Conservation (phyloP, 2,329 filamentous ascomycete genomes). For the Byssochlamys sp. region DNA sequence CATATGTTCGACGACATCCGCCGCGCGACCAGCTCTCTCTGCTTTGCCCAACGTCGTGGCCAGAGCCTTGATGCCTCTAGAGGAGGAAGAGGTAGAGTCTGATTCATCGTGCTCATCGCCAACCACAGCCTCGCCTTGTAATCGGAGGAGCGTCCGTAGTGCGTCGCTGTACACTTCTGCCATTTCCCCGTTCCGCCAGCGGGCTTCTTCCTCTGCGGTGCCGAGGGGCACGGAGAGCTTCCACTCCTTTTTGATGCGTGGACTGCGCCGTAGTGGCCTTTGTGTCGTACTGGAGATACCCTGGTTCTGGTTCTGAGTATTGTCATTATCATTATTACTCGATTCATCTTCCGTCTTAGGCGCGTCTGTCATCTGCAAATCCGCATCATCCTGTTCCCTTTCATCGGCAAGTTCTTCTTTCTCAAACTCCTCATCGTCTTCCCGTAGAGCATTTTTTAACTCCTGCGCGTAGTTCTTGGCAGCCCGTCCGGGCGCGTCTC, state of each 20-base stretch:
- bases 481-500: slow-evolving; percentile 35
- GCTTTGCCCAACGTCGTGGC: slow-evolving; percentile 39
- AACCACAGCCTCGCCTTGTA: slow-evolving; percentile 26
- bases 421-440: slow-evolving; percentile 39
- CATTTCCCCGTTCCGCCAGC: slow-evolving; percentile 35
- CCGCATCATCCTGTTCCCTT: slow-evolving; percentile 18
- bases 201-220: slow-evolving; percentile 24
- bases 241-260: slow-evolving; percentile 14
- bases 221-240: slow-evolving; percentile 24
- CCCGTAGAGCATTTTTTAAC: slow-evolving; percentile 24
- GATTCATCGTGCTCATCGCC: slow-evolving; percentile 9
- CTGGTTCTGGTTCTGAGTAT: neutral
- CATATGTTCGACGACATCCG: slow-evolving; percentile 39
- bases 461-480: slow-evolving; percentile 30
- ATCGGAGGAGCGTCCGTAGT: slow-evolving; percentile 27
- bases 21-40: slow-evolving; percentile 36
- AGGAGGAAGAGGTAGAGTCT: neutral
- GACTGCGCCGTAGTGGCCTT: neutral
- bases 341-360: slow-evolving; percentile 2
- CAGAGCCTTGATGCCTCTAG: slow-evolving; percentile 22
- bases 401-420: slow-evolving; percentile 52
- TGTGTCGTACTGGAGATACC: neutral
- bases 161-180: slow-evolving; percentile 33
- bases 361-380: slow-evolving; percentile 31
- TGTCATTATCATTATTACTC: neutral